Percentiles rank a stretch among this genome's conserved stretches.
phyloP scores from a whole-genome alignment of 306 rosid genomes.

The Casuarina glauca region DNA sequence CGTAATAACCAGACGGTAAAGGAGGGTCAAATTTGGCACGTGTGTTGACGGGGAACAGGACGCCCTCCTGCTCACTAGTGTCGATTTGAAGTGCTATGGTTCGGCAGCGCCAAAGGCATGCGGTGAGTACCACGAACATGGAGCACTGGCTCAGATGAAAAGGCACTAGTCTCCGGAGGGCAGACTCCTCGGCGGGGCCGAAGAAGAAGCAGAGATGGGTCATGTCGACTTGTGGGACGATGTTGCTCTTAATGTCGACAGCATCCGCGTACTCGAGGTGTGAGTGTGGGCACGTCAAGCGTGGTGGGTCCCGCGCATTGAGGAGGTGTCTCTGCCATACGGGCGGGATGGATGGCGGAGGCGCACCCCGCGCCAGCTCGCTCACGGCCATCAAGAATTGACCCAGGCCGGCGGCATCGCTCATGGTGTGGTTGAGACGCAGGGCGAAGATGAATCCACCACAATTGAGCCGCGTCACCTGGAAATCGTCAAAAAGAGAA shows the following conservation, averaged over 20 bases:
- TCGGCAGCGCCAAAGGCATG: slow-evolving; percentile 35
- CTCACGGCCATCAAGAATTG: slow-evolving; percentile 23
- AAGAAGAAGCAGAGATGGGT: slow-evolving; percentile 23
- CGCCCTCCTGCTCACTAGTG: slow-evolving; percentile 12
- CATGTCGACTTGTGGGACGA: not conserved
- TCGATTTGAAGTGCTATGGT: slow-evolving; percentile 21
- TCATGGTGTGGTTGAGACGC: slow-evolving; percentile 35
- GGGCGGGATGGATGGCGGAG: slow-evolving; percentile 19
- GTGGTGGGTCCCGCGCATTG: slow-evolving; percentile 30
- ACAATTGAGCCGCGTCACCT: slow-evolving; percentile 33
- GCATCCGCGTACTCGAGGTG: slow-evolving; percentile 31
- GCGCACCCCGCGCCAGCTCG: slow-evolving; percentile 26
- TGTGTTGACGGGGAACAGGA: slow-evolving; percentile 11
- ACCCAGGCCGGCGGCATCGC: slow-evolving; percentile 13
- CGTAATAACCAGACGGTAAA: slow-evolving; percentile 33
- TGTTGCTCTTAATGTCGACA: slow-evolving; percentile 5
- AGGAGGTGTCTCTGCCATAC: slow-evolving; percentile 40
- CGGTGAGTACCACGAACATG: slow-evolving; percentile 32
- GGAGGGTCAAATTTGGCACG: not conserved
- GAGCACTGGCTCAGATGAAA: slow-evolving; percentile 12
- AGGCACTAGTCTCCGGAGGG: slow-evolving; percentile 25
- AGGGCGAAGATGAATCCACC: slow-evolving; percentile 42
- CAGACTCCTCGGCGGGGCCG: slow-evolving; percentile 7
- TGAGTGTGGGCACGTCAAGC: not conserved
- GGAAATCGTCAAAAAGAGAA: not conserved